Evolutionary conservation across 148 eudicot species (phyloP).

Genomic region (Vaccinium myrtillus): DNA sequence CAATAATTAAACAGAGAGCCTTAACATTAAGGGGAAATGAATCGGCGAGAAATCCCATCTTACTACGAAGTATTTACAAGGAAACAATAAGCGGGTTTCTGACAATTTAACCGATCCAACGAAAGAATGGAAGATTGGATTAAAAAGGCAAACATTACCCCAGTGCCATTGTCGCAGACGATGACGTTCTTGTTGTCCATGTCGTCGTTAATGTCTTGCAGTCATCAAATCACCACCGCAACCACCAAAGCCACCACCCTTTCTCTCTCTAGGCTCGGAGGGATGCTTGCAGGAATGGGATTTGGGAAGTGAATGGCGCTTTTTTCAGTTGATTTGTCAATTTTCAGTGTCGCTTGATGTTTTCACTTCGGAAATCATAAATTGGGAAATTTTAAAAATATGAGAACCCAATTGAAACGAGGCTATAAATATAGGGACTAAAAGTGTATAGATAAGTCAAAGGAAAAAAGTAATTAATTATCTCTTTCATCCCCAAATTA

Average conservation of each 20-base stretch:
- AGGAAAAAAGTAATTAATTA: no score
- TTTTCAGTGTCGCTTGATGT: not conserved
- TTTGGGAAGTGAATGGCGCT: not conserved
- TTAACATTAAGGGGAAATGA: not conserved
- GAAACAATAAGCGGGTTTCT: not conserved
- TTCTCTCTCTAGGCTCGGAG: not conserved
- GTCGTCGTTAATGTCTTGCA: not conserved
- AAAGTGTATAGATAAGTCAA: no score
- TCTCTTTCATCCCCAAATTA: no score
- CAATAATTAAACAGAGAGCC: not conserved
- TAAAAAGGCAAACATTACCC: conserved; percentile 39
- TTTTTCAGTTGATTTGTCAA: not conserved
- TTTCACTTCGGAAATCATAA: not conserved
- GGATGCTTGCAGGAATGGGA: not conserved
- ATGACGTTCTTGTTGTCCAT: conserved; percentile 88
- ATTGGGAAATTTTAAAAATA: no score
- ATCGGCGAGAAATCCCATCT: not conserved
- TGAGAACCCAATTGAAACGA: no score
- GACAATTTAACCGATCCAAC: not conserved
- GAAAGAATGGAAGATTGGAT: not conserved
- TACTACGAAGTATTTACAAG: not conserved
- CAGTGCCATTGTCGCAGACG: conserved; percentile 98
- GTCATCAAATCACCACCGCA: not conserved
- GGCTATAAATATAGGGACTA: no score
- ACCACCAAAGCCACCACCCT: not conserved